Percentiles rank a stretch among this genome's conserved stretches.
These are phyloP conservation scores for Zygosaccharomyces bailii DNA, from an alignment of 805 yeast genomes.

Conservation along the genomic window DNA sequence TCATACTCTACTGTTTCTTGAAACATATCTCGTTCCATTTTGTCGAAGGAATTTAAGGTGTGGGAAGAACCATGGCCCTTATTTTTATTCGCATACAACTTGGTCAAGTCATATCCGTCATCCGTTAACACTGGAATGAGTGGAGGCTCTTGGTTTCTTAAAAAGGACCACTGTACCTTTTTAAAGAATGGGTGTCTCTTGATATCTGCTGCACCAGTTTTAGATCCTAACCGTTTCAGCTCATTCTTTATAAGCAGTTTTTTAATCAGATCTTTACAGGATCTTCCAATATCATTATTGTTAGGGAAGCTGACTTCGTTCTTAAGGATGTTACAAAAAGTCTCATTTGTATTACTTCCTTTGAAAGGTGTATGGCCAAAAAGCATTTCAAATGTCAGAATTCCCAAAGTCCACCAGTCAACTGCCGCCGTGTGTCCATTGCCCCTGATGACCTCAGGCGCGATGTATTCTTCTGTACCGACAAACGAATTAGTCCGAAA, in stretches of 20 bases:
- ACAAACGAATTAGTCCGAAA: conserved; percentile 97
- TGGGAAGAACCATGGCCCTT: conserved; percentile 25
- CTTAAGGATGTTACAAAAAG: conserved; percentile 83
- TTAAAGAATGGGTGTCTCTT: conserved; percentile 90
- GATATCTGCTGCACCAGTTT: conserved; percentile 92
- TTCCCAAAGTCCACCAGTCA: conserved; percentile 99
- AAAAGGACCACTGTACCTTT: conserved; percentile 89
- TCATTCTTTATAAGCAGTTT: conserved; percentile 88
- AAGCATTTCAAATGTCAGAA: conserved; percentile 88
- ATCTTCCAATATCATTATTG: conserved; percentile 59
- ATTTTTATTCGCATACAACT: conserved; percentile 28
- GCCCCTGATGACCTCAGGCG: conserved; percentile 96
- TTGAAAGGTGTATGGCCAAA: conserved; percentile 96
- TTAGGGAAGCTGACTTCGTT: conserved; percentile 81
- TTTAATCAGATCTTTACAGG: conserved; percentile 74
- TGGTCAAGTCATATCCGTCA: conserved; percentile 49
- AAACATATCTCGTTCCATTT: conserved; percentile 31
- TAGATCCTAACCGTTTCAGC: conserved; percentile 80
- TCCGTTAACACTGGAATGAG: conserved; percentile 79
- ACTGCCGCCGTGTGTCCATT: conserved; percentile 97
- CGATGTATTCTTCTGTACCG: conserved; percentile 97
- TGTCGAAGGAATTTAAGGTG: conserved; percentile 15
- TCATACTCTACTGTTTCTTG: conserved; percentile 36
- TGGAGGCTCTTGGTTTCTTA: conserved; percentile 92
- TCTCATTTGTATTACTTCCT: conserved; percentile 82